Evolutionary conservation across 352 stramenopile genomes (phyloP).

Genomic region (Phytophthora nicotianae): DNA sequence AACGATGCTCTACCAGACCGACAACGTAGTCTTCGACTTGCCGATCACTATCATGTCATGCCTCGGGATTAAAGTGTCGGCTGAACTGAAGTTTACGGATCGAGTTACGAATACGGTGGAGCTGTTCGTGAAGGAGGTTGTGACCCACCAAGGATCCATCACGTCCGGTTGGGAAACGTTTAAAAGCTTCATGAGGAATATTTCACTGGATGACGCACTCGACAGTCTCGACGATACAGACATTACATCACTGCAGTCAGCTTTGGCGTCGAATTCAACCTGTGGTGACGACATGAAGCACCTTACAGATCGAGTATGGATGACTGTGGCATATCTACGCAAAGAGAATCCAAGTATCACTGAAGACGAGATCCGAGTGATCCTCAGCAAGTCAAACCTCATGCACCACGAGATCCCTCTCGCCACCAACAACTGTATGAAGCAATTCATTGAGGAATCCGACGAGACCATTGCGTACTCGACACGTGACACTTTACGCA

Average conservation of each 20-base stretch:
- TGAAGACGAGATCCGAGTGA: slow-evolving; percentile 25
- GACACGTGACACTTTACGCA: slow-evolving; percentile 47
- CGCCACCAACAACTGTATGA: slow-evolving; percentile 39
- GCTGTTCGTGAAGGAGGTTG: slow-evolving; percentile 36
- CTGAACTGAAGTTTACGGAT: slow-evolving; percentile 22
- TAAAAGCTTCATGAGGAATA: slow-evolving; percentile 29
- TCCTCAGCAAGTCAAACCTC: slow-evolving; percentile 36
- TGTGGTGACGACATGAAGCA: slow-evolving; percentile 32
- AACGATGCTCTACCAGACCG: slow-evolving; percentile 39
- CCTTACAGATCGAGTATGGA: slow-evolving; percentile 27
- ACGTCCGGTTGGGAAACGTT: slow-evolving; percentile 23
- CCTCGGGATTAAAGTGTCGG: slow-evolving; percentile 28
- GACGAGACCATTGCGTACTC: slow-evolving; percentile 13
- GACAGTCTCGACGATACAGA: slow-evolving; percentile 16
- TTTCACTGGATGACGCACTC: slow-evolving; percentile 19
- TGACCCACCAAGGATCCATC: slow-evolving; percentile 28
- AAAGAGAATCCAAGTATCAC: slow-evolving; percentile 19
- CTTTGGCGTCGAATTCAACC: slow-evolving; percentile 19
- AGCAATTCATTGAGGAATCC: slow-evolving; percentile 28
- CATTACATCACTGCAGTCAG: slow-evolving; percentile 24
- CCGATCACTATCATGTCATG: slow-evolving; percentile 42
- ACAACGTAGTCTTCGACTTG: slow-evolving; percentile 46
- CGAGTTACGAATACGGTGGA: slow-evolving; percentile 39
- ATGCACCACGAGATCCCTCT: slow-evolving; percentile 50
- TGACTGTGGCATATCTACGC: slow-evolving; percentile 20